Evolutionary conservation across 805 yeast species (phyloP), one percentile per base, ranked within the genome.

Genomic region (Candida quercuum): DNA sequence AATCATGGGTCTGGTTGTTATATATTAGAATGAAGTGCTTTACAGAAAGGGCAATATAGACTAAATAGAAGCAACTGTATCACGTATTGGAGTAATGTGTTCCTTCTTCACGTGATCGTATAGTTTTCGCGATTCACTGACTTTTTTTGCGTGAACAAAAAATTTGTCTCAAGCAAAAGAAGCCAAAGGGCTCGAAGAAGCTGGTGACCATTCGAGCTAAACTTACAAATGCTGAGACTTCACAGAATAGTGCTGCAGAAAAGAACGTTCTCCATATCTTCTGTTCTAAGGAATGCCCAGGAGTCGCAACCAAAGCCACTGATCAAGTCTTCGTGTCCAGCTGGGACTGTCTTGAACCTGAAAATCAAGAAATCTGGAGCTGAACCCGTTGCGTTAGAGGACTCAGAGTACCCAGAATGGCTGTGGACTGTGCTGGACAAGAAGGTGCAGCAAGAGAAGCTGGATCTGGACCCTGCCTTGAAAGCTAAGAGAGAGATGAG

Each of bases 401-500:
- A 93, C 57, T 68, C 68, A 27, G 95, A 89, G 52, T 91, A 91
- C 56, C 99, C 99, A 5, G 85, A 73, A 32, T 91, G 99, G 99
- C 70, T 91, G 37, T 93, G 98, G 98, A 76, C 72, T 5, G 67
- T 86, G 33, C 71, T 88, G 23, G 95, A 89, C 59, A 66, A 73
- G 36, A 73, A 74, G 27, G 74, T 74, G n/a, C 79, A 76, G 52
- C 66, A 70, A 39, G 72, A 67, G 20, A 67, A 72, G 47, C 67
- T 82, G 27, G 78, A 74, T 35, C 68, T 67, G 18, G 76, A 76
- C 39, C 86, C 86, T 28, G 69, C 80, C 35, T 73, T 72, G 64
- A 70, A 70, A 47, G 85, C 91, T 60, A 76, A 83, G 56, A 84
- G 75, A 56, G 74, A 76, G 52, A 67, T 87, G 50, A 75, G 89